Evolutionary conservation across 1,139 yeast genomes (phyloP), one percentile per base, ranked within the genome.

Genomic region (Protomyces macrosporus): DNA sequence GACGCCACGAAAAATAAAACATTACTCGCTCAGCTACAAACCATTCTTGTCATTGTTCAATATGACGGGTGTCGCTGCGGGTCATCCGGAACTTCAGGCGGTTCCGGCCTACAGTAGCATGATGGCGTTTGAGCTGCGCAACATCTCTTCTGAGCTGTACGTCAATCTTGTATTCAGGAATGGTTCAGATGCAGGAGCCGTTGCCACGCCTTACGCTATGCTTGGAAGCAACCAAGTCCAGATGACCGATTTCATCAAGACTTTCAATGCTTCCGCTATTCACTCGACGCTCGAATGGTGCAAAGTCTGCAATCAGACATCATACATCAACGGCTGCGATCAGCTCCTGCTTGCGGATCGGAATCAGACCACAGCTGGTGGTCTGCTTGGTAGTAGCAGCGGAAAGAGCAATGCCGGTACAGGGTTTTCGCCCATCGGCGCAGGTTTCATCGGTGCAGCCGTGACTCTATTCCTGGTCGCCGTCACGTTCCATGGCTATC

Each of bases 391-490:
- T 2, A 23, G 23, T 23, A 23, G 2, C 23, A 23, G 23, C 23
- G 3, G 39, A 3, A 3, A 3, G 39, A 9, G 12, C 9, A 36
- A 7, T 7, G 14, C 34, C 10, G 10, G 6, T n/a, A n/a, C n/a
- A n/a, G n/a, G 30, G 9, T 53, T 60, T 36, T 53, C 58, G n/a
- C 51, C 63, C 23, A 45, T 60, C 45, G 63, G 58, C 5, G 63
- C 63, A 10, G 63, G 63, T 10, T 60, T 60, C 34, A 60, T 60
- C 51, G 63, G 63, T 45, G 63, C 63, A 45, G 63, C 45, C 30
- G n/a, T 53, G 5, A 14, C 48, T 10, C 30, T 23, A 30, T 42
- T 42, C 9, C 9, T 42, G 10, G 48, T 42, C 2, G 12, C 16
- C 3, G 48, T 42, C 23, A 16, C 30, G 30, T 42, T 7, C 32